Conservation (phyloP, 1,284 basidiomycete species). For the Ustilago loliicola region DNA sequence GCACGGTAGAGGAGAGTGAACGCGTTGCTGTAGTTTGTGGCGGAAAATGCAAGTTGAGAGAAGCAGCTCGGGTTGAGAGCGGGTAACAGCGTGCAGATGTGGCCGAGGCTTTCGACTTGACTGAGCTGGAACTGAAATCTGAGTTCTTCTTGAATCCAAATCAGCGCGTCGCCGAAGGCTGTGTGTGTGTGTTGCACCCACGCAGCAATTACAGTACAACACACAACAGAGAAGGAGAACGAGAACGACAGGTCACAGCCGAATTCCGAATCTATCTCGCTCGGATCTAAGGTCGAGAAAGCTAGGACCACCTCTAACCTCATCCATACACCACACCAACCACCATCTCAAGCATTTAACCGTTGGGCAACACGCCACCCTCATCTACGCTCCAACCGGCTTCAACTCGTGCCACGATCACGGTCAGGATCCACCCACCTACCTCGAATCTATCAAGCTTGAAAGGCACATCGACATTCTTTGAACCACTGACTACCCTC, state of each 20-base stretch:
- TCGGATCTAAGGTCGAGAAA: neutral
- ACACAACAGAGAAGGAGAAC: neutral
- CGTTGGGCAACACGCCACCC: neutral
- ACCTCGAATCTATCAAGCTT: neutral
- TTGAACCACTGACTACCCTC: neutral
- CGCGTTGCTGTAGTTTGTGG: too few species aligned
- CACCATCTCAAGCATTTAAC: neutral
- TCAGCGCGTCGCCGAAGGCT: constrained; percentile 12
- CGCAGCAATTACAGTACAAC: neutral
- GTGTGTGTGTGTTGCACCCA: constrained; percentile 6
- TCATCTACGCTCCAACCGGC: neutral
- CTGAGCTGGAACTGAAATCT: constrained; percentile 13
- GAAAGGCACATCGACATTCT: neutral
- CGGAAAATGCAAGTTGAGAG: too few species aligned
- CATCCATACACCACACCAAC: neutral
- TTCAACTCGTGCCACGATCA: neutral
- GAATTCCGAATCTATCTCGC: constrained; percentile 21
- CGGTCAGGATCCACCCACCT: neutral
- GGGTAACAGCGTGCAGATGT: neutral
- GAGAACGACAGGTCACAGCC: constrained; percentile 14
- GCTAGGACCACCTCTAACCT: neutral
- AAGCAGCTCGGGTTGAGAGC: neutral
- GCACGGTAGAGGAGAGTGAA: neutral
- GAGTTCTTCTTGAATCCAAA: constrained; percentile 21
- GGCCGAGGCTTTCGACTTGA: neutral